These are phyloP conservation scores for Microcos paniculata DNA, from an alignment of 345 rosid genomes.

Conservation along the genomic window DNA sequence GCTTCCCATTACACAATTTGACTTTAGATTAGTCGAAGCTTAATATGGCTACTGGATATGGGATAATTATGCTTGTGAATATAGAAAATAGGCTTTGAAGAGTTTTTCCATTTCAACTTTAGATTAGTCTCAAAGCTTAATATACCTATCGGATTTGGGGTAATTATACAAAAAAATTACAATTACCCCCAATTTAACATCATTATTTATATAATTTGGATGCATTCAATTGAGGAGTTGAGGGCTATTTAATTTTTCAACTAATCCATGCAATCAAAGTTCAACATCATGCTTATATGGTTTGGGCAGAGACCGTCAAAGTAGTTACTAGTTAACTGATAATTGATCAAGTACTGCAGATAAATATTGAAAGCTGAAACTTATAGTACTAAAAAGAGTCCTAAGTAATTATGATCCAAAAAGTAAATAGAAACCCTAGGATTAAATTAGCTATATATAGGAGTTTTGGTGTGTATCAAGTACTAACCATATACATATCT, in stretches of 20 bases:
- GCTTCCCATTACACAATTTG: no score
- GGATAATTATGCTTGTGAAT: no score
- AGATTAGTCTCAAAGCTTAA: no score
- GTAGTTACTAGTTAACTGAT: neutral
- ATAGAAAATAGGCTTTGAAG: no score
- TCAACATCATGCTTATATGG: neutral
- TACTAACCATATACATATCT: no score
- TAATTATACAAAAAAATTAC: neutral
- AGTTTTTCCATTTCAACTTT: no score
- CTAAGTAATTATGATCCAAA: neutral
- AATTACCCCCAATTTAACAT: neutral
- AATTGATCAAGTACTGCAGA: neutral
- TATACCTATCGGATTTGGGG: no score
- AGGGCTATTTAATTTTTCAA: neutral
- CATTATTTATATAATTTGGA: neutral
- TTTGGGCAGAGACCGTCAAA: neutral
- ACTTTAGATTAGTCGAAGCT: no score
- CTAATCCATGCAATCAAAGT: neutral
- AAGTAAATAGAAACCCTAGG: no score
- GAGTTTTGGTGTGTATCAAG: no score
- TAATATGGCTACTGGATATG: no score
- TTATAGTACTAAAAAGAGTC: neutral
- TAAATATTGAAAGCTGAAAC: conserved; percentile 1
- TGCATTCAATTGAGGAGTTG: neutral
- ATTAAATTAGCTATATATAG: no score